Percentiles rank a stretch among this genome's conserved stretches.
Evolutionary conservation across 108 stramenopile species (phyloP).

Genomic region (Stephanodiscus minutulus): DNA sequence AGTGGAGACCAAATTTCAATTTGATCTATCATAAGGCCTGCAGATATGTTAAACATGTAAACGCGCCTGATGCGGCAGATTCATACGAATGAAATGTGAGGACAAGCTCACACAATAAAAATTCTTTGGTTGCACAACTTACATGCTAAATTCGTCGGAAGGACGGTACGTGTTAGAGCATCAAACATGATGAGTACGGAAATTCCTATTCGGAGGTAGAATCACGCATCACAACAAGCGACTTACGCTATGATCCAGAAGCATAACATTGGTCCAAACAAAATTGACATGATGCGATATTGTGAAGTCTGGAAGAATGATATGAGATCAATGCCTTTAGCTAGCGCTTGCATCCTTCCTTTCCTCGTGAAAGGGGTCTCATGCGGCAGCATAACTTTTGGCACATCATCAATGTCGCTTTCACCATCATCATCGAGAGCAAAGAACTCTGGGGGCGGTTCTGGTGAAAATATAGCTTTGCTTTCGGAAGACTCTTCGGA

Average conservation of each 20-base stretch:
- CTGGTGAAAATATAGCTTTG: too few species aligned
- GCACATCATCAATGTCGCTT: conserved; percentile 50
- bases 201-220: not conserved
- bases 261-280: conserved; percentile 44
- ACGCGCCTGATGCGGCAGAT: conserved; percentile 35
- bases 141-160: not conserved
- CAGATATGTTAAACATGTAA: conserved; percentile 34
- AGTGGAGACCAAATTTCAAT: conserved; percentile 14
- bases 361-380: not conserved
- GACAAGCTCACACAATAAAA: not conserved
- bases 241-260: conserved; percentile 40
- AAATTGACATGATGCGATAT: conserved; percentile 32
- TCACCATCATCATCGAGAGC: conserved; percentile 37
- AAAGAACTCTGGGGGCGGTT: not conserved
- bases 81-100: not conserved
- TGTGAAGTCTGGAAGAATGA: conserved; percentile 21
- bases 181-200: not conserved
- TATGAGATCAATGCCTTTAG: conserved; percentile 10
- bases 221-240: not conserved
- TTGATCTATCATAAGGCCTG: conserved; percentile 21
- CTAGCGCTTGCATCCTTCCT: not conserved
- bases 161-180: not conserved
- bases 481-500: not conserved
- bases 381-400: conserved; percentile 9
- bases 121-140: not conserved